Base-by-base conservation (phyloP, 768 basidiomycete genomes). In the Suillus subaureus region DNA sequence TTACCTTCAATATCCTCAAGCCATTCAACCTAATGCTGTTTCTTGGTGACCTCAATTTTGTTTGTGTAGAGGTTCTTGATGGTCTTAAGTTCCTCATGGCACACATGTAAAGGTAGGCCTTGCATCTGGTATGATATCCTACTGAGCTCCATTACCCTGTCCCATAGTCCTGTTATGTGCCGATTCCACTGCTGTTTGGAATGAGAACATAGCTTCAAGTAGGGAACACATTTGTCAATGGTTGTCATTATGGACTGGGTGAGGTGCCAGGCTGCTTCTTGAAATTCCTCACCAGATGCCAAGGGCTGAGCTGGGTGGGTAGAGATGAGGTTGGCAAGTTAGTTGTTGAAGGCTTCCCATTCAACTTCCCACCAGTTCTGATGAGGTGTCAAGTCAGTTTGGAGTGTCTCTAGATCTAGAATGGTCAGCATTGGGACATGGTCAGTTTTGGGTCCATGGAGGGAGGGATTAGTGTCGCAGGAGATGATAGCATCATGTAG, bases 141-240 rank as follows among this genome's bases (percentile, higher is more conserved):
- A 1, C 43, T 43, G 15, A 43, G 43, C 4, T 21, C 43, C 2
- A 8, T 35, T 35, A 35, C 33, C 33, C 6, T 5, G 8, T 35
- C 7, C 4, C 33, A 35, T 35, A 35, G 15, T 42, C 40, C 40
- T 5, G 16, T 42, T 6, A 42, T 1, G 6, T 0, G 6, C 7
- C 6, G 42, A 2, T 61, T 72, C 77, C 74, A 82, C 81, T 79
- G 81, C 3, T 71, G n/a, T n/a, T n/a, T n/a, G n/a, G n/a, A n/a
- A n/a, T n/a, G n/a, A n/a, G n/a, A n/a, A n/a, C n/a, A n/a, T n/a
- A n/a, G n/a, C n/a, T n/a, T n/a, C n/a, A n/a, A n/a, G n/a, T n/a
- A n/a, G n/a, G n/a, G n/a, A n/a, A n/a, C n/a, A n/a, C n/a, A n/a
- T n/a, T n/a, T n/a, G n/a, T n/a, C n/a, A n/a, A n/a, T n/a, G n/a